A percentile compares a stretch with the other conserved stretches of the same genome.
Conservation (phyloP, 495 filamentous ascomycete genomes). For the Penicillium paxilli region DNA sequence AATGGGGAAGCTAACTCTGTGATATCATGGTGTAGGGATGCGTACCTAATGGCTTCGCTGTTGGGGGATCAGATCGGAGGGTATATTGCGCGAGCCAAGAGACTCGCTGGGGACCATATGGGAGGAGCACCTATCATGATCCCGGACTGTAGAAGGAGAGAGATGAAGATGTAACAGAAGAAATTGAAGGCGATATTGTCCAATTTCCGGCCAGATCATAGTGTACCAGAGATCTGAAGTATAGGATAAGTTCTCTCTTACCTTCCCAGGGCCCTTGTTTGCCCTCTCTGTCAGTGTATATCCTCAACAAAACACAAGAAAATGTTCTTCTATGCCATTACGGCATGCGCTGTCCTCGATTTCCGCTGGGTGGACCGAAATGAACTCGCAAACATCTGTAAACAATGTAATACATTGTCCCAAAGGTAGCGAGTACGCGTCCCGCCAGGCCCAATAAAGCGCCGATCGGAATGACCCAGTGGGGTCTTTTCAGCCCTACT, state of each 20-base stretch:
- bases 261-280: background rate
- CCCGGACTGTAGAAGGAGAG: background rate
- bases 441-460: conserved; percentile 15
- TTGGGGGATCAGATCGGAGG: conserved; percentile 1
- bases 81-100: background rate
- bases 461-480: conserved; percentile 17
- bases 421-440: conserved; percentile 14
- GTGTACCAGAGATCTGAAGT: too few species aligned
- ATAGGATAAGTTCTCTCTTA: background rate
- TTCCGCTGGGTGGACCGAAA: background rate
- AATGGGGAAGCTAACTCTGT: conserved; percentile 6
- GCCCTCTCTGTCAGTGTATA: background rate
- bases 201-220: too few species aligned
- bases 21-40: background rate
- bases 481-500: conserved; percentile 26
- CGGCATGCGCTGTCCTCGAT: background rate
- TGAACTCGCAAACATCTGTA: background rate
- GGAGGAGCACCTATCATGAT: background rate
- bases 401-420: conserved; percentile 1
- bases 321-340: background rate
- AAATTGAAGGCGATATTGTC: too few species aligned
- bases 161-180: too few species aligned
- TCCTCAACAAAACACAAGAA: background rate
- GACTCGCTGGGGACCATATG: background rate
- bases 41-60: background rate